Evolutionary conservation across 257 asterid genomes (phyloP), one percentile per base, ranked within the genome.

Genomic region (Plectranthus barbatus): DNA sequence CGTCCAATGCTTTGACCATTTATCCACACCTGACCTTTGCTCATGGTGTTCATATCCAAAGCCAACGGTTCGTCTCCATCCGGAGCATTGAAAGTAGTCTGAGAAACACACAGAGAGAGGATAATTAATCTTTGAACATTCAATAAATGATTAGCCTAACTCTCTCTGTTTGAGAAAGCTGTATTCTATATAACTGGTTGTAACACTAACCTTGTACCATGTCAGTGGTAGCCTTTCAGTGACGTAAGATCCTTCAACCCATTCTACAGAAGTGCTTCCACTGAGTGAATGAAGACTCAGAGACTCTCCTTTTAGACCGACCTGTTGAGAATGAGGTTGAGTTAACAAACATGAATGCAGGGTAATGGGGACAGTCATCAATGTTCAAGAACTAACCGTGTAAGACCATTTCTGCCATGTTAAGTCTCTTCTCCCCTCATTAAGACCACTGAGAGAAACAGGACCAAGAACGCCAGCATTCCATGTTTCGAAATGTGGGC

Each of bases 381-480:
- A 66, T 23, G 42, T 47, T 55, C 36, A 13, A 20, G 29, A 26
- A 68, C 79, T 11, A 59, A 89, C 99, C 96, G 86, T 84, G 34
- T 93, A 93, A 42, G 95, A 77, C 99, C 99, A 93, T 67, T 90
- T 87, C 79, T 93, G 97, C 99, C 99, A 93, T 45, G 97, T 81
- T 73, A 93, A 83, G 75, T 87, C 99, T 72, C 95, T 65, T 61
- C 78, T 87, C 53, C 99, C 96, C 73, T 86, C 95, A 19, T 84
- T 83, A 40, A 93, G 99, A 61, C 99, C 99, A 60, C 76, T 68
- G 31, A 93, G 96, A 24, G 96, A 76, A 77, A 93, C 95, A 0
- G 99, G 99, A 18, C 99, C 99, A 64, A 93, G 99, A 78, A 93
- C 58, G 49, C 99, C 99, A 29, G 99, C 92, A 76, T 84, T 90